Conservation (phyloP, 75 land plant species). For the Cunninghamia lanceolata region DNA sequence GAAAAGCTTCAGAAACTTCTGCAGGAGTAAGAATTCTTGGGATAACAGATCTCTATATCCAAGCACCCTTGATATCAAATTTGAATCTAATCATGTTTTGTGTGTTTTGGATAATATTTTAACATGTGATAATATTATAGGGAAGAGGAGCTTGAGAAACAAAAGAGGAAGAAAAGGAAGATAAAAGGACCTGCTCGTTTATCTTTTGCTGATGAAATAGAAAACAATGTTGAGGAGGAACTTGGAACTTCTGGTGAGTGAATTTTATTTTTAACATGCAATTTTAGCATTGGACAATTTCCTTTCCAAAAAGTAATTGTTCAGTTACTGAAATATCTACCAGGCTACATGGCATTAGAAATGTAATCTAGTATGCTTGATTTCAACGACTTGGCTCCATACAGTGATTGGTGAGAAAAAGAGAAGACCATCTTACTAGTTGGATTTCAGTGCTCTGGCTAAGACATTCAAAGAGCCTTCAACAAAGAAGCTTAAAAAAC, state of each 20-base stretch:
- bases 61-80: too few species aligned
- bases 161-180: slow-evolving; percentile 90
- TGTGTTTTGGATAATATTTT: neutral
- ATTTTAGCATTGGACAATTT: too few species aligned
- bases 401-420: too few species aligned
- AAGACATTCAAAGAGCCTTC: too few species aligned
- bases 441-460: too few species aligned
- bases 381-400: too few species aligned
- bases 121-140: slow-evolving; percentile 6
- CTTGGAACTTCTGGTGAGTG: slow-evolving; percentile 40
- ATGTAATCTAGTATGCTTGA: too few species aligned
- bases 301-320: too few species aligned
- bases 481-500: too few species aligned
- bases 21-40: slow-evolving; percentile 66
- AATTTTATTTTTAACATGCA: neutral
- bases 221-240: slow-evolving; percentile 81
- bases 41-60: neutral
- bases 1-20: slow-evolving; percentile 94
- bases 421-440: too few species aligned
- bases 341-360: too few species aligned
- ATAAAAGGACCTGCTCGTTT: slow-evolving; percentile 72
- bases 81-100: neutral
- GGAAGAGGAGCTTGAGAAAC: slow-evolving; percentile 81
- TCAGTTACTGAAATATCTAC: too few species aligned
- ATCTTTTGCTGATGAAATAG: slow-evolving; percentile 91